A percentile compares a stretch with the other conserved stretches of the same genome.
These are phyloP conservation scores for Penicillium sp. DNA, from an alignment of 2,329 filamentous ascomycete genomes.

Conservation along the genomic window DNA sequence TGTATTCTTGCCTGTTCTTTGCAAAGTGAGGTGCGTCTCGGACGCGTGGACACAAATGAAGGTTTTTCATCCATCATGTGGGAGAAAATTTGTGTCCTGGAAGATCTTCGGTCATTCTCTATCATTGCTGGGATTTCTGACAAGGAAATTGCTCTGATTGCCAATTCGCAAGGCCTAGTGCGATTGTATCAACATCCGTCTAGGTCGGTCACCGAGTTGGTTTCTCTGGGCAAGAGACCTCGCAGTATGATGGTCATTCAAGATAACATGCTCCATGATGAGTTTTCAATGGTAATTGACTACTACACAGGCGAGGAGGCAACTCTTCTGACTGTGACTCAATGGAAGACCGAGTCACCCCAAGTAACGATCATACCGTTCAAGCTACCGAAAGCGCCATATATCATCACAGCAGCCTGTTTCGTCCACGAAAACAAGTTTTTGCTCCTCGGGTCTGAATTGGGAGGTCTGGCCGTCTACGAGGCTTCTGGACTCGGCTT, in stretches of 20 bases:
- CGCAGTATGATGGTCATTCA: slow-evolving; percentile 26
- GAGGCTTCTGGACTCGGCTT: slow-evolving; percentile 14
- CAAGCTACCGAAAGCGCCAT: slow-evolving; percentile 36
- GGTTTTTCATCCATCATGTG: slow-evolving; percentile 16
- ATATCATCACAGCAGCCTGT: slow-evolving; percentile 49
- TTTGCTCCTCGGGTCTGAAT: slow-evolving; percentile 52
- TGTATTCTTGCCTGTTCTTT: slow-evolving; percentile 28
- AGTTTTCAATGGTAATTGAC: slow-evolving; percentile 23
- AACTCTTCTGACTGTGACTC: slow-evolving; percentile 24
- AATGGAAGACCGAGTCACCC: slow-evolving; percentile 8
- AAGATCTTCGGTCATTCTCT: slow-evolving; percentile 28
- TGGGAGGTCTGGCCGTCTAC: slow-evolving; percentile 50
- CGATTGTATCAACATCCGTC: slow-evolving; percentile 31
- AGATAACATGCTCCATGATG: slow-evolving; percentile 3
- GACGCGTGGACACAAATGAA: slow-evolving; percentile 11
- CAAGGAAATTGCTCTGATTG: slow-evolving; percentile 31
- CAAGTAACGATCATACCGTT: slow-evolving; percentile 37
- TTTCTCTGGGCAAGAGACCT: slow-evolving; percentile 23
- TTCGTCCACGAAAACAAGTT: slow-evolving; percentile 27
- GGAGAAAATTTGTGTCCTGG: slow-evolving; percentile 24
- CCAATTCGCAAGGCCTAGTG: slow-evolving; percentile 28
- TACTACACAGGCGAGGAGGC: slow-evolving; percentile 23
- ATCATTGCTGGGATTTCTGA: slow-evolving; percentile 27
- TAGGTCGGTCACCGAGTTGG: slow-evolving; percentile 23
- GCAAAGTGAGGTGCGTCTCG: slow-evolving; percentile 29